Base-by-base conservation (phyloP, 352 stramenopile genomes). In the Globisporangium solare region DNA sequence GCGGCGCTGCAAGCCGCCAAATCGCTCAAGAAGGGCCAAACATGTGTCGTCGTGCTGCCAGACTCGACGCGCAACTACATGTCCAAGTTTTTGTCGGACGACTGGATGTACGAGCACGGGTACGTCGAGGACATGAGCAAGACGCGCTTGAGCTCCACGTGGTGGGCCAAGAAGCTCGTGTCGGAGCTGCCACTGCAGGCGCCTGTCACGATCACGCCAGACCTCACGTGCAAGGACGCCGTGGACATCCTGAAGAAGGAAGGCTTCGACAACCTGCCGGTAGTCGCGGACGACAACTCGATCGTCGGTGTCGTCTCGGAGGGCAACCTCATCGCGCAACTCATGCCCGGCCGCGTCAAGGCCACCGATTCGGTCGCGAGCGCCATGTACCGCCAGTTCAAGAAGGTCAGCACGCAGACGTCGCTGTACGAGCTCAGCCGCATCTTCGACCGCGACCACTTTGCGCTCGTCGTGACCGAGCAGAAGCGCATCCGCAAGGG, bases 21-120 rank as follows among this genome's bases (percentile, higher is more conserved):
- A 15, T 67, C 61, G 22, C 76, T 98, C 18, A 79, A 79, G 53
- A 65, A 80, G 54, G 94, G 89, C 21, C 88, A 99, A 68, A 87
- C 89, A 13, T 97, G 88, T 63, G 94, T 99, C 8, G 91, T 98
- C 12, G 73, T 99, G 39, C 71, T 99, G 7, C 88, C 94, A 1
- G 96, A 99, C 71, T 97, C 83, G 47, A 96, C 97, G 18, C 78
- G 95, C 22, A 99, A 99, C 76, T 99, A 99, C 88, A 98, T 98
- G 94, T 97, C 81, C 64, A 99, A 99, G 75, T 97, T 97, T 59
- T 60, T 98, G 20, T 96, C 83, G 53, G 93, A 99, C 75, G 79
- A 96, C 64, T 99, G 96, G 96, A 93, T 93, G 83, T 89, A 77
- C 51, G 79, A 80, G 41, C 83, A 92, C 69, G 68, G 83, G 42